These are phyloP conservation scores for Hygrocybe coccinea DNA, from an alignment of 768 basidiomycete species.

Conservation along the genomic window DNA sequence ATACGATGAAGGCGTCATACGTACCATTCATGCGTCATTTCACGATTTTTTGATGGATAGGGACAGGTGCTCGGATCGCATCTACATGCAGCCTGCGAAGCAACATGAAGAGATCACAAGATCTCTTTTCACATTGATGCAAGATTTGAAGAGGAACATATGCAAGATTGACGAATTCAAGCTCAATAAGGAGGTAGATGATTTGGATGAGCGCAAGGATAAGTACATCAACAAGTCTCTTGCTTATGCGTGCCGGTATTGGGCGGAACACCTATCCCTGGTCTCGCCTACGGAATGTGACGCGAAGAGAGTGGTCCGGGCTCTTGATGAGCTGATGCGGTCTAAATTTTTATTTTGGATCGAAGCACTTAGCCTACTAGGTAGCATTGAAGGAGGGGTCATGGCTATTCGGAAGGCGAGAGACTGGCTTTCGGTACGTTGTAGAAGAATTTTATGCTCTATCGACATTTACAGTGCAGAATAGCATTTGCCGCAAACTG, in stretches of 20 bases:
- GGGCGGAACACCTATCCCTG: constrained; percentile 12
- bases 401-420: neutral
- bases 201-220: neutral
- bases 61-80: constrained; percentile 20
- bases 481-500: too few species aligned
- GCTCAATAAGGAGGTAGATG: neutral
- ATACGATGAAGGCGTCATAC: constrained; percentile 17
- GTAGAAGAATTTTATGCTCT: too few species aligned
- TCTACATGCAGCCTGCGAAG: constrained; percentile 22
- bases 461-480: neutral
- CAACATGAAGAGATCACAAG: neutral
- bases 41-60: constrained; percentile 30
- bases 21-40: constrained; percentile 31
- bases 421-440: neutral
- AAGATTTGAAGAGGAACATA: constrained; percentile 6
- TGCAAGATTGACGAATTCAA: neutral
- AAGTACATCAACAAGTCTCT: constrained; percentile 2
- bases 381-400: neutral
- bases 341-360: neutral
- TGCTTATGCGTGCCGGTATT: constrained; percentile 17
- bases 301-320: neutral
- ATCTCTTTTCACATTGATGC: neutral
- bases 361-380: neutral
- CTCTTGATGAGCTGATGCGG: neutral
- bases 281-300: neutral